These are phyloP conservation scores for Gracilaria gracilis DNA, from an alignment of 23 red algal species.

Conservation along the genomic window DNA sequence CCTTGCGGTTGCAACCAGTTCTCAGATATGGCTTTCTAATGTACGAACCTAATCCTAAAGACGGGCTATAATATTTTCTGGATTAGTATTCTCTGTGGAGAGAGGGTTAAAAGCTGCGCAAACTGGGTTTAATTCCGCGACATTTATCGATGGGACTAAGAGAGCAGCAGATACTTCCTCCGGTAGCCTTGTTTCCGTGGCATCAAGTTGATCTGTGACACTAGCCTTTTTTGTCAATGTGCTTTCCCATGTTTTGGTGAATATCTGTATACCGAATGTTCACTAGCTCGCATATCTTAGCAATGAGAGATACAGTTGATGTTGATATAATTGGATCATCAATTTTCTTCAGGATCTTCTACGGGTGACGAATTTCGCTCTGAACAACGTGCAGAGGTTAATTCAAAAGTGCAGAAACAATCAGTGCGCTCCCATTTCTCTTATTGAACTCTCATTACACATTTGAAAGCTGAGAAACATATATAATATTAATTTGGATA, in stretches of 20 bases:
- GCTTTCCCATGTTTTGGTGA: not conserved
- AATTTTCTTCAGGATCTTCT: constrained; percentile 27
- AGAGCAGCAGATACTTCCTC: not conserved
- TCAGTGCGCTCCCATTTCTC: constrained; percentile 23
- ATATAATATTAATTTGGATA: too few relatives aligned
- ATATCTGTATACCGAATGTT: too few relatives aligned
- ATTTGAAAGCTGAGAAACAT: too few relatives aligned
- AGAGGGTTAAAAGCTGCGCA: constrained; percentile 26
- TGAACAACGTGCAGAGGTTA: constrained; percentile 25
- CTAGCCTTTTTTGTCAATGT: constrained; percentile 44
- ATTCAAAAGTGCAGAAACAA: constrained; percentile 29
- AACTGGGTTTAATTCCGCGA: constrained; percentile 1
- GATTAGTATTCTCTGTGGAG: too few relatives aligned
- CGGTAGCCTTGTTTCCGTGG: constrained; percentile 4
- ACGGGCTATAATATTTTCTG: too few relatives aligned
- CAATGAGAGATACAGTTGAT: constrained; percentile 17
- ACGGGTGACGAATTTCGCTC: constrained; percentile 4
- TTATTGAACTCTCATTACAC: constrained; percentile 17
- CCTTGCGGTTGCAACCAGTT: too few relatives aligned
- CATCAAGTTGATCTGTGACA: constrained; percentile 9
- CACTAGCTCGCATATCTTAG: constrained; percentile 1
- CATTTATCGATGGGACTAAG: not conserved
- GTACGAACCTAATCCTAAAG: too few relatives aligned
- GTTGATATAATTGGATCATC: constrained; percentile 1
- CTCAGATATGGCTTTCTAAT: too few relatives aligned